These are phyloP conservation scores for Isatis lusitanica DNA, from an alignment of 441 rosid genomes.

Conservation along the genomic window DNA sequence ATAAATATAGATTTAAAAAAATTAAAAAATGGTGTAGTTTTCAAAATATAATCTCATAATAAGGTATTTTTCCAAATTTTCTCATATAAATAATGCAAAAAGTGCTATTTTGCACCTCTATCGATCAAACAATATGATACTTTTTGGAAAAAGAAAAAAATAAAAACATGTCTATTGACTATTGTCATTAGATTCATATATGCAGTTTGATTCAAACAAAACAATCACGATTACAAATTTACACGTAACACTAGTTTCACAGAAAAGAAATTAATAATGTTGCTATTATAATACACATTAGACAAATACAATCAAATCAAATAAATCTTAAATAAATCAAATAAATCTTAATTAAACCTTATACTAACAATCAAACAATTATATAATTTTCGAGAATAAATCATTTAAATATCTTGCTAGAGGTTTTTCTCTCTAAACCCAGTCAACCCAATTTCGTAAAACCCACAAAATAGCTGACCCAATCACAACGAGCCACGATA, in stretches of 20 bases:
- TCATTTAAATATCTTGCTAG: constrained; percentile 13
- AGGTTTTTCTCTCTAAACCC: constrained; percentile 49
- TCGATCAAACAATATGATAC: not conserved
- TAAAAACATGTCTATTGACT: no score
- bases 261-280: not conserved
- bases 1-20: no score
- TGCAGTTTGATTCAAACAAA: not conserved
- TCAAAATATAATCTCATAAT: no score
- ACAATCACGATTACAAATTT: not conserved
- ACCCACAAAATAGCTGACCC: constrained; percentile 62
- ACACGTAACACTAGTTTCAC: not conserved
- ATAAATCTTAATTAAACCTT: no score
- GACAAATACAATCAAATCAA: no score
- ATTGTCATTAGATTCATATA: constrained; percentile 4
- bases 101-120: no score
- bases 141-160: not conserved
- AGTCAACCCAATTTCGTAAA: constrained; percentile 47
- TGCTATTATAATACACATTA: not conserved
- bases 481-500: constrained; percentile 73
- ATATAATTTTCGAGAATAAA: not conserved
- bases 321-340: no score
- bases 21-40: no score
- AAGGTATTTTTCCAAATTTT: no score
- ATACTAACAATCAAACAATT: no score
- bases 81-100: no score